Percentiles rank a stretch among this genome's conserved stretches.
phyloP scores from a whole-genome alignment of 768 basidiomycete species.

The Leccinum pellstonianum region DNA sequence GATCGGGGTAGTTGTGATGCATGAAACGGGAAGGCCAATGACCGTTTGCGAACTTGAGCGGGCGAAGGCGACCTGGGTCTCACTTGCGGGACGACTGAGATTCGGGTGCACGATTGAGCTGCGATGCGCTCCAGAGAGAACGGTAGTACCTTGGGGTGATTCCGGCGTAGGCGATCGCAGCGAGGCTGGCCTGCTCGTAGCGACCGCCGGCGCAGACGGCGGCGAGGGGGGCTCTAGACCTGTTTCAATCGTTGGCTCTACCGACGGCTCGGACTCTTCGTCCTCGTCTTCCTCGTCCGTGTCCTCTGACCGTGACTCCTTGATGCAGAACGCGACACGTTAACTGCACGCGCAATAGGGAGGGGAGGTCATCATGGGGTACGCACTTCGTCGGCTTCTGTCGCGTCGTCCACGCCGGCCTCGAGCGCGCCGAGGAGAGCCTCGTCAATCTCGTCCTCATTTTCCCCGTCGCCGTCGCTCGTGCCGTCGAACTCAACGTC shows the following conservation, averaged over 20 bases:
- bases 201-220: constrained; percentile 28
- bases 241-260: constrained; percentile 31
- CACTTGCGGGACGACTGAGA: constrained; percentile 23
- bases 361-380: background rate
- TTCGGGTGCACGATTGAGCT: constrained; percentile 21
- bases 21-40: constrained; percentile 37
- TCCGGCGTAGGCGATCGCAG: constrained; percentile 31
- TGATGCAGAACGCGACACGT: constrained; percentile 7
- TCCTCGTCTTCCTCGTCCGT: constrained; percentile 58
- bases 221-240: constrained; percentile 29
- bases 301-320: constrained; percentile 61
- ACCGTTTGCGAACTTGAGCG: constrained; percentile 50
- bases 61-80: constrained; percentile 51
- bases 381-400: constrained; percentile 72
- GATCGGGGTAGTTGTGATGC: constrained; percentile 46
- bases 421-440: constrained; percentile 62
- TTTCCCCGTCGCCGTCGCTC: constrained; percentile 45
- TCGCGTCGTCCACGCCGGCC: constrained; percentile 56
- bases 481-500: constrained; percentile 53
- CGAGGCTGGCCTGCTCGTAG: constrained; percentile 11
- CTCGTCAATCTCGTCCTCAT: constrained; percentile 54
- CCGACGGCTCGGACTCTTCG: constrained; percentile 43
- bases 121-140: background rate
- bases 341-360: background rate
- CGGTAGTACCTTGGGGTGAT: constrained; percentile 34